Evolutionary conservation across 345 rosid species (phyloP).

Genomic region (Boechera divaricarpa): DNA sequence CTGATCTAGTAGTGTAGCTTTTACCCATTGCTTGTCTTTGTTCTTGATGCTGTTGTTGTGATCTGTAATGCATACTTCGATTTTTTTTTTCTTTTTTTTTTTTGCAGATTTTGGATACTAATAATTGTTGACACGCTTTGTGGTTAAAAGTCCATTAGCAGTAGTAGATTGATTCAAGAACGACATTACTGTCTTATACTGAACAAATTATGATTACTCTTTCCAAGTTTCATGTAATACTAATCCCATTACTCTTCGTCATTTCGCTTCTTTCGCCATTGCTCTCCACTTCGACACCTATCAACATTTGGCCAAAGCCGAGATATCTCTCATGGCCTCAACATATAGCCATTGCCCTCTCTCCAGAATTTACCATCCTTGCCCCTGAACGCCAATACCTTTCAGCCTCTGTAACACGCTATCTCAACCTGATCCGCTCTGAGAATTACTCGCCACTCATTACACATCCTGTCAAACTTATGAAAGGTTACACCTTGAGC

Average conservation of each 20-base stretch:
- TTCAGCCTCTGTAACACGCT: constrained; percentile 59
- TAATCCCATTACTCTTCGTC: constrained; percentile 23
- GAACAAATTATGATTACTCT: constrained; percentile 22
- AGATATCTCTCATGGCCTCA: constrained; percentile 64
- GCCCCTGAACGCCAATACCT: constrained; percentile 60
- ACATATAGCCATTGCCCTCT: constrained; percentile 53
- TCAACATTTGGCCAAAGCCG: constrained; percentile 84
- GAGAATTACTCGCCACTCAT: constrained; percentile 62
- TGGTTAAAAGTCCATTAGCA: not conserved
- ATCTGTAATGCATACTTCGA: not conserved
- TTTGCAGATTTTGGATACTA: constrained; percentile 28
- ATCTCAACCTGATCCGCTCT: constrained; percentile 47
- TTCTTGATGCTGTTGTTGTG: constrained; percentile 2
- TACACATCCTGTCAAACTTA: constrained; percentile 47
- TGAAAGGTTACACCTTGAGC: constrained; percentile 49
- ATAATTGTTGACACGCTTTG: constrained; percentile 6
- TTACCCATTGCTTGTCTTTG: not conserved
- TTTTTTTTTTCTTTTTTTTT: not conserved
- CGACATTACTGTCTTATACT: not conserved
- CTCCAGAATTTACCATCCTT: constrained; percentile 57
- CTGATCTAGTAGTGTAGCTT: not conserved
- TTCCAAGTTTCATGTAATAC: constrained; percentile 12
- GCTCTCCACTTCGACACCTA: constrained; percentile 28
- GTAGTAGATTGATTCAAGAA: constrained; percentile 22
- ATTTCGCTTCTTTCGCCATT: constrained; percentile 19